Conservation (phyloP, 2,329 filamentous ascomycete genomes). For the Pestalotiopsis sp. region DNA sequence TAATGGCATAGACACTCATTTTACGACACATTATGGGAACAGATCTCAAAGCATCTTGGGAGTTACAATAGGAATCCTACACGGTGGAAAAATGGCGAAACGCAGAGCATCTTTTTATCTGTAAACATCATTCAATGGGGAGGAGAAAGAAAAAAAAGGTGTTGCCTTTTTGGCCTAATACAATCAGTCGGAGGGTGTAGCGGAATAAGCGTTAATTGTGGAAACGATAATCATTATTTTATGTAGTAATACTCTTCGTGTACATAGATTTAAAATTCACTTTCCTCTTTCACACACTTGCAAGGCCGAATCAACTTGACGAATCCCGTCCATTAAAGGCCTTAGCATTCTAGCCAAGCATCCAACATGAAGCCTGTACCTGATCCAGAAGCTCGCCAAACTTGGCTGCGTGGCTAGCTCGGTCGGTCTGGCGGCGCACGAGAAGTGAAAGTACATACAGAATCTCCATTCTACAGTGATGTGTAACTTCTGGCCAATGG, state of each 20-base stretch:
- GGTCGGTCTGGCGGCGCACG: too few relatives aligned
- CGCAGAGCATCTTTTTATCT: neutral
- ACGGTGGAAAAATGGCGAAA: neutral
- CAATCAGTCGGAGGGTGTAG: neutral
- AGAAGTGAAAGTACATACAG: too few relatives aligned
- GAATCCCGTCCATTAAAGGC: neutral
- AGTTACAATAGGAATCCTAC: neutral
- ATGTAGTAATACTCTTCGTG: neutral
- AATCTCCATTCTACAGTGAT: too few relatives aligned
- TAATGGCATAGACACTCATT: constrained; percentile 11
- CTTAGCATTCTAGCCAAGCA: too few relatives aligned
- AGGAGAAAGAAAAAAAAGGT: neutral
- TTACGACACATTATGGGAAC: neutral
- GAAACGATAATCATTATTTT: neutral
- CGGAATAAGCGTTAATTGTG: neutral
- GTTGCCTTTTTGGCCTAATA: neutral
- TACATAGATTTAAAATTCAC: neutral
- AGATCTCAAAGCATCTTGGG: constrained; percentile 9
- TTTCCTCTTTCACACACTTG: neutral
- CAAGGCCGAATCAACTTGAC: neutral
- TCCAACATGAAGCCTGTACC: too few relatives aligned
- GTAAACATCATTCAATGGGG: neutral
- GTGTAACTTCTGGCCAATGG: too few relatives aligned
- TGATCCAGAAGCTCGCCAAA: too few relatives aligned
- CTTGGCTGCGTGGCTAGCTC: too few relatives aligned